Evolutionary conservation across 495 filamentous ascomycete species (phyloP), one percentile per base, ranked within the genome.

Genomic region (Friedmanniomyces simplex): DNA sequence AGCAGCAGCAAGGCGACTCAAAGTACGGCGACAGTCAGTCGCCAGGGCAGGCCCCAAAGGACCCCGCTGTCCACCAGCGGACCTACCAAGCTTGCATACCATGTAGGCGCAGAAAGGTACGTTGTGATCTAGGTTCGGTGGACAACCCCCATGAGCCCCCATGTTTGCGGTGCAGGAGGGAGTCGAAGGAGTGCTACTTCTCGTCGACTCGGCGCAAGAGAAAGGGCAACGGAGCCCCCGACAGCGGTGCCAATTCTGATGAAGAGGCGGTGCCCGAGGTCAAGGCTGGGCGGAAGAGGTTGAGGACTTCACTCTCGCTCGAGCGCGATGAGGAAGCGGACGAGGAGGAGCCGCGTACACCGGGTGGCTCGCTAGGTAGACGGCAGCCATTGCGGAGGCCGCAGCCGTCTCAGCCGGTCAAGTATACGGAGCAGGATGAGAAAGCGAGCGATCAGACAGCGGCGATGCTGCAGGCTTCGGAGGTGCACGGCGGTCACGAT

Each of bases 161-260:
- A 0, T 98, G 93, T 66, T 87, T 91, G 57, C 82, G 93, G 67
- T 98, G 93, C 71, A 83, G 89, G 24, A 83, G 93, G 57, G 93
- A 98, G 73, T 78, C 83, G 73, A 95, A 95, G 72, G 84, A 95
- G 63, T 98, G 93, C 76, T 91, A 83, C 77, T 97, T 98, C 76
- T 95, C 90, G 60, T 87, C 89, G n/a, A 97, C 91, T 39, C 78
- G 91, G 46, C 80, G 93, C 62, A 97, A 96, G 82, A 79, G 88
- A 64, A 94, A 94, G 74, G 75, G 77, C 50, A 30, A 28, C n/a
- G 56, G 56, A 10, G 25, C 7, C 1, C 50, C 42, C 12, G 47
- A 36, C 14, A 49, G 37, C 24, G 59, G 16, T 26, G 24, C 20
- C 24, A 22, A 48, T 30, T 54, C 55, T 12, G 85, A 89, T 1